Percentiles rank a stretch among this genome's conserved stretches.
These are phyloP conservation scores for Cladophialophora bantiana DNA, from an alignment of 2,329 filamentous ascomycete genomes.

Conservation along the genomic window DNA sequence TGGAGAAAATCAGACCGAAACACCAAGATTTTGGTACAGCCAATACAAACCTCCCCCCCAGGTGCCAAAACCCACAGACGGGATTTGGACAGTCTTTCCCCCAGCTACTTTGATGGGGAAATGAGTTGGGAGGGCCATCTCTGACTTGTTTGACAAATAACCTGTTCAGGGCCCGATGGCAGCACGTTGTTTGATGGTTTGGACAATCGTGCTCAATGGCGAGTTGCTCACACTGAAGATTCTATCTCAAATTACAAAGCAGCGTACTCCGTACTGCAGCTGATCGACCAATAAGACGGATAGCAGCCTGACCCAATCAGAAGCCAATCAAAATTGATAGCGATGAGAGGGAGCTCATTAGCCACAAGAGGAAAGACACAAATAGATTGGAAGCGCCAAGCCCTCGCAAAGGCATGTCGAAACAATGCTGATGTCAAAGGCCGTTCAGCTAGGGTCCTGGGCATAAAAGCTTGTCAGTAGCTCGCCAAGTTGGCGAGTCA, in stretches of 20 bases:
- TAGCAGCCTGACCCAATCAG: background rate
- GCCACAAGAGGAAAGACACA: background rate
- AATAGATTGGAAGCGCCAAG: background rate
- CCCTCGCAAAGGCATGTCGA: background rate
- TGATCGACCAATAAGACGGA: background rate
- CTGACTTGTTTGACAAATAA: background rate
- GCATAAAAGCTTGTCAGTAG: background rate
- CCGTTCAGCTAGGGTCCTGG: background rate
- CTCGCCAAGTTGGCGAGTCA: background rate
- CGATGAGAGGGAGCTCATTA: background rate
- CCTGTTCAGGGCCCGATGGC: background rate
- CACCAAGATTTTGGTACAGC: background rate
- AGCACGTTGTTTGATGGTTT: background rate
- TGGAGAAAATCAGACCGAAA: background rate
- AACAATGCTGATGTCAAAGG: background rate
- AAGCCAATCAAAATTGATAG: background rate
- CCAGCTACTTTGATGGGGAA: conserved; percentile 54
- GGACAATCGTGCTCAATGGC: background rate
- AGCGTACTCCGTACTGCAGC: background rate
- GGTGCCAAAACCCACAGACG: conserved; percentile 41
- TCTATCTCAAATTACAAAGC: background rate
- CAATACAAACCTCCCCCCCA: conserved; percentile 31
- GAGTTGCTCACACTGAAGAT: background rate
- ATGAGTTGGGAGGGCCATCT: conserved; percentile 49
- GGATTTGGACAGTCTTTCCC: conserved; percentile 47